Conservation (phyloP, 345 rosid genomes). For the Pistacia integerrima region DNA sequence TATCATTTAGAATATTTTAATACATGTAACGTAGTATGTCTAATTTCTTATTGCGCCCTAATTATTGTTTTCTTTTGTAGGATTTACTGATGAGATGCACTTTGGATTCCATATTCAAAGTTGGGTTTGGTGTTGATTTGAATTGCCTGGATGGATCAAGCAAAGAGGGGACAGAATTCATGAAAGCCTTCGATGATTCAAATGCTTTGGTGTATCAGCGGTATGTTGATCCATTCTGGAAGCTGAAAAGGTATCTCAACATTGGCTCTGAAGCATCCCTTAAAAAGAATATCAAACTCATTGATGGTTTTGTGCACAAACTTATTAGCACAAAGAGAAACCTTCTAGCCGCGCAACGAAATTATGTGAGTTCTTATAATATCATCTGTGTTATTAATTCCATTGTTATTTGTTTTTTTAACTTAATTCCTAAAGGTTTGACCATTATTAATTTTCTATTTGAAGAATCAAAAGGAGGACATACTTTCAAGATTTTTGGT, state of each 20-base stretch:
- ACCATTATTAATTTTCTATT: background rate
- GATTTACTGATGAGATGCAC: conserved; percentile 64
- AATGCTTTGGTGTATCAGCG: conserved; percentile 54
- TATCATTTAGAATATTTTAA: too few species aligned
- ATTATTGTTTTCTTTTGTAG: conserved; percentile 26
- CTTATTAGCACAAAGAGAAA: conserved; percentile 54
- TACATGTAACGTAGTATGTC: background rate
- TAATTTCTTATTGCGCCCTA: background rate
- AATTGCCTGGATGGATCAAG: conserved; percentile 62
- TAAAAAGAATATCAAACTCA: conserved; percentile 43
- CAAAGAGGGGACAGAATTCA: conserved; percentile 44
- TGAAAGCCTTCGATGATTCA: conserved; percentile 75
- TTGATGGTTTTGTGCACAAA: conserved; percentile 52
- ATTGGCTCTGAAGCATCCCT: conserved; percentile 58
- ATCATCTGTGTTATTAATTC: background rate
- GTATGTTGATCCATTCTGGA: conserved; percentile 69
- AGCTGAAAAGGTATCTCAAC: conserved; percentile 55
- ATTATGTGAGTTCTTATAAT: conserved; percentile 31
- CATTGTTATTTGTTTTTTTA: background rate
- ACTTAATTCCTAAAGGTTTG: background rate
- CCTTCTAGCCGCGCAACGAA: conserved; percentile 22
- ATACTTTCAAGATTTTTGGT: conserved; percentile 64
- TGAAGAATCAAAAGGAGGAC: conserved; percentile 62
- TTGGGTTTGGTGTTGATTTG: conserved; percentile 75
- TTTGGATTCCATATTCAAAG: conserved; percentile 77